Base-by-base conservation (phyloP, 2,329 filamentous ascomycete species). In the Teratosphaeria pseudoeucalypti region DNA sequence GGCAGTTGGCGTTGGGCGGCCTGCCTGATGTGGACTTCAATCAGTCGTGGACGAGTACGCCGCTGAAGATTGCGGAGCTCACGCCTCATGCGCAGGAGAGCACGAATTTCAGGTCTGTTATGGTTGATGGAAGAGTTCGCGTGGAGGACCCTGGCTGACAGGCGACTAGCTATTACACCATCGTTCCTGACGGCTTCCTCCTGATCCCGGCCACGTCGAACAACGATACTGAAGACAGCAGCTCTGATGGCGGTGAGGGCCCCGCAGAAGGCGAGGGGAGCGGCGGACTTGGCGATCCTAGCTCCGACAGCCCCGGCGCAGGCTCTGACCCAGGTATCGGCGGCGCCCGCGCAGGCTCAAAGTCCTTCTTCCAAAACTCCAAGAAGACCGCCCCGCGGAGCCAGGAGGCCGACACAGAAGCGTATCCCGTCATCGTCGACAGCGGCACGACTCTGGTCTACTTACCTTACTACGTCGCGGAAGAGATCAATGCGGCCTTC, bases 1-100 rank as follows among this genome's bases (percentile, higher is more conserved):
- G 78, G 1, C 79, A 76, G 52, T 67, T 81, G 6, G 74, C 77
- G 0, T 69, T 81, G 0, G 78, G 78, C 4, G 77, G 76, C 23
- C 66, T 81, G 2, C 77, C 78, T 9, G 73, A 75, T 0, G 72
- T 79, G 3, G 49, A 57, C 1, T 68, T 69, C 60, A 63, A 64
- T 37, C 57, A 64, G 5, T 60, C 67, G 6, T 76, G 70, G 55
- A 63, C 70, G 27, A 64, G 62, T 1, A 68, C 68, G 4, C 69
- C 72, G 0, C 70, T 75, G 12, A 65, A 74, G 43, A 67, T 73
- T 52, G 57, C 66, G 4, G 58, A 66, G 6, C 34, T 62, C 1
- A 57, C 67, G 12, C 62, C 68, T 0, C 16, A 58, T 2, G 55
- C 57, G 23, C 62, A 58, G 39, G 67, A 64, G 11, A 64, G 62